phyloP scores from a whole-genome alignment of 345 rosid genomes.

The Salix suchowensis region DNA sequence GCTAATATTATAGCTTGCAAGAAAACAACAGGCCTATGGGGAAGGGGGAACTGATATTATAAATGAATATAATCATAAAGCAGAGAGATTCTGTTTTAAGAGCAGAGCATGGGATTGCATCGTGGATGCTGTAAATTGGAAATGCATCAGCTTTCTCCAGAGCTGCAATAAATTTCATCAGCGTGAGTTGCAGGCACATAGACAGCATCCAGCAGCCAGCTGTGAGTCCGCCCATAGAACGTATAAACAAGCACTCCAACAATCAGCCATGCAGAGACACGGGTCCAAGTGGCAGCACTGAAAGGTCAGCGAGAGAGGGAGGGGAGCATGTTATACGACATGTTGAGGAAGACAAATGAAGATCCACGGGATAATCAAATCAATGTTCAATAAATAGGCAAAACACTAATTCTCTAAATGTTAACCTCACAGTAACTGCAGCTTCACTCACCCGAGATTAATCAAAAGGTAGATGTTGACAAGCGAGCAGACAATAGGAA shows the following conservation, averaged over 20 bases:
- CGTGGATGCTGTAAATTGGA: background rate
- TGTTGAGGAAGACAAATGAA: background rate
- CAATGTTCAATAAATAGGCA: background rate
- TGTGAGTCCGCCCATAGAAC: slow-evolving; percentile 55
- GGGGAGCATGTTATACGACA: background rate
- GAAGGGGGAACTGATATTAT: background rate
- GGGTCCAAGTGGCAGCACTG: slow-evolving; percentile 61
- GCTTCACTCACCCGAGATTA: slow-evolving; percentile 74
- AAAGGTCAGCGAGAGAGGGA: slow-evolving; percentile 8
- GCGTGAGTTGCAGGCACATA: slow-evolving; percentile 39
- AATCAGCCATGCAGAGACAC: slow-evolving; percentile 61
- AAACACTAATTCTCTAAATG: background rate
- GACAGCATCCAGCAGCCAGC: slow-evolving; percentile 38
- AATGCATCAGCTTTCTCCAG: background rate
- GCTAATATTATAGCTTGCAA: background rate
- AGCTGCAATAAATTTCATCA: slow-evolving; percentile 26
- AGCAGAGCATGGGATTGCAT: background rate
- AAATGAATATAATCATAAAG: background rate
- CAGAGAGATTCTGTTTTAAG: slow-evolving; percentile 15
- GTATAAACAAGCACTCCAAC: slow-evolving; percentile 49
- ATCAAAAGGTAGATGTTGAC: slow-evolving; percentile 83
- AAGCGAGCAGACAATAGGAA: slow-evolving; percentile 76
- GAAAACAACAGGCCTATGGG: background rate
- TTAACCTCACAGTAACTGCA: background rate
- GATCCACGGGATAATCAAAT: background rate